Base-by-base conservation (phyloP, 73 alveolate species). In the Paraurostyla sp. region DNA sequence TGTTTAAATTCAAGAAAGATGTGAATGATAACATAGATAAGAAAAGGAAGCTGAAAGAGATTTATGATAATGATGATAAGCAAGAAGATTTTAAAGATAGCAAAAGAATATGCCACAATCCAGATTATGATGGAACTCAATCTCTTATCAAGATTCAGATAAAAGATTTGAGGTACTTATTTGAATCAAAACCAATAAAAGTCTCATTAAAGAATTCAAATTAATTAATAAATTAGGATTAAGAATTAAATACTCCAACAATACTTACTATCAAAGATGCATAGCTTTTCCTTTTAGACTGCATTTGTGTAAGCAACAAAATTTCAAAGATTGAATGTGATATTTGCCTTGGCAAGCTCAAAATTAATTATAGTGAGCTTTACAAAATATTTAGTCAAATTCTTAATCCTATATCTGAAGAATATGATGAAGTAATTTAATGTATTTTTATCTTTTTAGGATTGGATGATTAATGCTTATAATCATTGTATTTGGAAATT, bases 401-500 rank as follows among this genome's bases (percentile, higher is more conserved):
- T 7, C 40, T 78, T 3, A 50, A 78, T 4, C 78, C 76, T 29
- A 51, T 0, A 3, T 78, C 60, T 33, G 89, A 78, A 20, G 76
- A 78, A 78, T 78, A 51, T 54, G 78, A 78, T 54, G 0, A 3
- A 1, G 78, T 54, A 73, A 73, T 73, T 40, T 46, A 25, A 2
- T 22, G 6, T 11, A 45, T 45, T 7, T 20, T 16, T 2, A 45
- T n/a, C 1, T 13, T 25, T 48, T 6, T 73, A 73, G 86, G 65
- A 73, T 11, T 78, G 89, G 89, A 54, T 54, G 46, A 1, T 9
- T 6, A 78, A 78, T 36, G 54, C 80, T 23, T 78, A 51, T 54
- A n/a, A 7, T 15, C 89, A 78, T 54, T 18, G 15, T 4, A 32
- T 78, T 7, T 78, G 89, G 89, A 78, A 78, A 35, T 54, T 78